Evolutionary conservation across 2,329 filamentous ascomycete species (phyloP).

Genomic region (Cercospora sp.): DNA sequence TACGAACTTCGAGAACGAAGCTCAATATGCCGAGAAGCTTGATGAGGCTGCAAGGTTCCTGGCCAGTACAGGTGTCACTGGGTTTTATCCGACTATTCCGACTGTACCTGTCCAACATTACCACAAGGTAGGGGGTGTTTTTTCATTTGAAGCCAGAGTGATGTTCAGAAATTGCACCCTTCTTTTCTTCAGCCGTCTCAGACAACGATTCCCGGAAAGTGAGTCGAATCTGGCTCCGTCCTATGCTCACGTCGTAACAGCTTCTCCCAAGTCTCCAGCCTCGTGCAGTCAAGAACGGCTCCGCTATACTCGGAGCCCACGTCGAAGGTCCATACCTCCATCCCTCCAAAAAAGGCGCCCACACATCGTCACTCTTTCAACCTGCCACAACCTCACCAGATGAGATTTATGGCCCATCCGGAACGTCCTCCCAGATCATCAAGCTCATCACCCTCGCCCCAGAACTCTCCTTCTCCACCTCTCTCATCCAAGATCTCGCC

Average conservation of each 20-base stretch:
- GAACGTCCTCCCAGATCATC: conserved; percentile 42
- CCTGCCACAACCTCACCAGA: conserved; percentile 38
- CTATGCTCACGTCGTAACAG: conserved; percentile 31
- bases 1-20: conserved; percentile 49
- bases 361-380: conserved; percentile 50
- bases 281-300: conserved; percentile 44
- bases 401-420: conserved; percentile 49
- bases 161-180: no score
- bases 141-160: no score
- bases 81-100: conserved; percentile 56
- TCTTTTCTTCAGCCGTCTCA: no score
- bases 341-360: conserved; percentile 56
- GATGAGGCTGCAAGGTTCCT: conserved; percentile 52
- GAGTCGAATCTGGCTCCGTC: no score
- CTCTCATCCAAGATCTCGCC: conserved; percentile 47
- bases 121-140: conserved; percentile 44
- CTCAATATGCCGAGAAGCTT: conserved; percentile 47
- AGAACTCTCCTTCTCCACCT: conserved; percentile 47
- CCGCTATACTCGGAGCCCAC: conserved; percentile 58
- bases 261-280: conserved; percentile 52
- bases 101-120: conserved; percentile 52
- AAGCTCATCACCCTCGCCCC: conserved; percentile 57
- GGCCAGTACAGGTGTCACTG: conserved; percentile 54
- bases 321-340: conserved; percentile 58
- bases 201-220: no score